Evolutionary conservation across 371 early-diverging fungal species (phyloP).

Genomic region (Apophysomyces ossiformis): DNA sequence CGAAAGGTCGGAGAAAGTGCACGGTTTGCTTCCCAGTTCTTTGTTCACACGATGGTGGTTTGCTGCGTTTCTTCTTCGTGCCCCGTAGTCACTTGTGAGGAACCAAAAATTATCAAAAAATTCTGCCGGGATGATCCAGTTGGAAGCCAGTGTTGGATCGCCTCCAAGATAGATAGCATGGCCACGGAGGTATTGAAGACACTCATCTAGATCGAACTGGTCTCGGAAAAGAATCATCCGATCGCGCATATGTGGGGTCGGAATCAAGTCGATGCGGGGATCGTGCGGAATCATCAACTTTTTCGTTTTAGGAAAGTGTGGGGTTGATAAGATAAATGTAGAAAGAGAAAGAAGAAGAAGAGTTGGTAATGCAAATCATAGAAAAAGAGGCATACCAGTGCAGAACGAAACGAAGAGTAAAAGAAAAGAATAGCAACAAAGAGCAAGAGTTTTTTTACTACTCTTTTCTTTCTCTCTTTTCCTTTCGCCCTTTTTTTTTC

Average conservation of each 20-base stretch:
- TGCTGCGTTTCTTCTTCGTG: conserved; percentile 34
- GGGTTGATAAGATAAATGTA: neutral
- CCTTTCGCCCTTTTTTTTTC: neutral
- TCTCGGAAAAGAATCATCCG: conserved; percentile 57
- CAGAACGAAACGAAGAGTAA: too few species aligned
- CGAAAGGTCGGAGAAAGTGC: neutral
- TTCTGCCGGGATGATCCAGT: conserved; percentile 48
- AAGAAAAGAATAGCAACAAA: too few species aligned
- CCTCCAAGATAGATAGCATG: conserved; percentile 53
- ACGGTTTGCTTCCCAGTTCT: neutral
- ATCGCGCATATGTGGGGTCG: conserved; percentile 54
- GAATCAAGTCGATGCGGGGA: conserved; percentile 54
- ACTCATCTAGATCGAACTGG: conserved; percentile 51
- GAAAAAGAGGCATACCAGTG: too few species aligned
- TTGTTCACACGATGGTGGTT: neutral
- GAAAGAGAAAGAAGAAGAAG: neutral
- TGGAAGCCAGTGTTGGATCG: conserved; percentile 51
- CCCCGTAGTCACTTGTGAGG: conserved; percentile 32
- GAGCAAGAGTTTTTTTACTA: too few species aligned
- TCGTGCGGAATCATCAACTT: conserved; percentile 52
- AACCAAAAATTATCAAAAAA: conserved; percentile 57
- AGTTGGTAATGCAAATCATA: too few species aligned
- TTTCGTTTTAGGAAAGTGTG: neutral
- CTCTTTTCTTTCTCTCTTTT: too few species aligned
- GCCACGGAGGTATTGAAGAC: conserved; percentile 44